A percentile compares a stretch with the other conserved stretches of the same genome.
Conservation (phyloP, 441 rosid species). For the Euphorbia schlechtendalii region DNA sequence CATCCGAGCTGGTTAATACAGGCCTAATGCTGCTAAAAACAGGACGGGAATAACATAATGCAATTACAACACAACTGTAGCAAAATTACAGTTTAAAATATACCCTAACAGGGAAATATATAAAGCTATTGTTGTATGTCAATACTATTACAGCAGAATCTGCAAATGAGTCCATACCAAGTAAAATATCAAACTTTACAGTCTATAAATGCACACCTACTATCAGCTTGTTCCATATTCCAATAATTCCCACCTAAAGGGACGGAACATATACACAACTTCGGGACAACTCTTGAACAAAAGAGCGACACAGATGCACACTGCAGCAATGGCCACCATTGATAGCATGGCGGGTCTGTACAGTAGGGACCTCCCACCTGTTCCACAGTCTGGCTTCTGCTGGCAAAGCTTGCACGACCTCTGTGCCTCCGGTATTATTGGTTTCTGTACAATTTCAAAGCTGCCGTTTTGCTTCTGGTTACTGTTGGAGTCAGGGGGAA, state of each 20-base stretch:
- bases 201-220: constrained; percentile 25
- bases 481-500: constrained; percentile 30
- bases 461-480: constrained; percentile 40
- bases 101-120: constrained; percentile 7
- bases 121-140: constrained; percentile 23
- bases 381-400: constrained; percentile 44
- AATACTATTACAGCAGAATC: constrained; percentile 23
- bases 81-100: constrained; percentile 3
- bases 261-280: constrained; percentile 70
- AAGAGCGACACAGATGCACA: constrained; percentile 89
- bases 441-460: constrained; percentile 44
- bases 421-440: constrained; percentile 17
- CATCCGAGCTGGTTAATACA: not conserved
- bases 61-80: constrained; percentile 13
- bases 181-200: constrained; percentile 35
- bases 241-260: constrained; percentile 91
- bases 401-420: constrained; percentile 57
- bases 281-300: constrained; percentile 88
- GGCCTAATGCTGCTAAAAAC: not conserved
- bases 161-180: constrained; percentile 18
- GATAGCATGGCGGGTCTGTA: constrained; percentile 94
- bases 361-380: constrained; percentile 40
- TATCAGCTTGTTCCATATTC: constrained; percentile 64
- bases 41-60: not conserved
- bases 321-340: constrained; percentile 88